phyloP scores from a whole-genome alignment of 768 basidiomycete species.

The Boletus vermiculosoides region DNA sequence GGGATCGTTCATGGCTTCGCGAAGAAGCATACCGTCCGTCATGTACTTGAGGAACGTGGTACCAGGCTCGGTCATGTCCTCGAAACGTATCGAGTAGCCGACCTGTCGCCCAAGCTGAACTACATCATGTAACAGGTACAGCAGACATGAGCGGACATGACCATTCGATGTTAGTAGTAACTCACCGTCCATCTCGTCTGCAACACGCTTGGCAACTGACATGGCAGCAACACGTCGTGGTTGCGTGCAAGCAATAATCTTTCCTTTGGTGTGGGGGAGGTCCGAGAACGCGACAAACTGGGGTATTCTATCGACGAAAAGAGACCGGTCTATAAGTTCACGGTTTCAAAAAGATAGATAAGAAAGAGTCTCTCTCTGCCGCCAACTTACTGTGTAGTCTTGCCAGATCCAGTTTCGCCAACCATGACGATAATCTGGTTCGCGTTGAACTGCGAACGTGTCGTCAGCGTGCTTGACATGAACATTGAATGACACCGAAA shows the following conservation, averaged over 20 bases:
- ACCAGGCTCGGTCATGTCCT: conserved; percentile 79
- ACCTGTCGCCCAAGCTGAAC: conserved; percentile 93
- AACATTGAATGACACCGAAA: background rate
- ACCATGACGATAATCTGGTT: conserved; percentile 89
- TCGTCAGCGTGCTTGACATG: background rate
- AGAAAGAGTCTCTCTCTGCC: conserved; percentile 17
- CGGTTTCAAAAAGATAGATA: conserved; percentile 20
- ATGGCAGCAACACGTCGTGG: conserved; percentile 96
- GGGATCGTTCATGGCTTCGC: conserved; percentile 97
- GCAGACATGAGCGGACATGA: conserved; percentile 4
- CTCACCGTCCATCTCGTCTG: conserved; percentile 98
- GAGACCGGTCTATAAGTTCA: conserved; percentile 29
- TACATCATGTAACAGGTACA: conserved; percentile 30
- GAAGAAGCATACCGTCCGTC: conserved; percentile 99
- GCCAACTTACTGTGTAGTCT: conserved; percentile 84
- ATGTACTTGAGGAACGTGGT: conserved; percentile 98
- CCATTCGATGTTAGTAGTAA: conserved; percentile 1
- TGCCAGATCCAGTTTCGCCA: conserved; percentile 94
- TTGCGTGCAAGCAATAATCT: conserved; percentile 95
- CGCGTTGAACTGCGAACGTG: conserved; percentile 22
- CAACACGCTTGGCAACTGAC: conserved; percentile 97
- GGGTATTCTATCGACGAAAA: conserved; percentile 68
- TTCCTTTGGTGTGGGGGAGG: conserved; percentile 84
- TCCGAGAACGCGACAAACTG: conserved; percentile 96
- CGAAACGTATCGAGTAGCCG: conserved; percentile 97